Percentiles rank a stretch among this genome's conserved stretches.
Evolutionary conservation across 192 early-diverging fungal species (phyloP).

Genomic region (Cladochytrium replicatum): DNA sequence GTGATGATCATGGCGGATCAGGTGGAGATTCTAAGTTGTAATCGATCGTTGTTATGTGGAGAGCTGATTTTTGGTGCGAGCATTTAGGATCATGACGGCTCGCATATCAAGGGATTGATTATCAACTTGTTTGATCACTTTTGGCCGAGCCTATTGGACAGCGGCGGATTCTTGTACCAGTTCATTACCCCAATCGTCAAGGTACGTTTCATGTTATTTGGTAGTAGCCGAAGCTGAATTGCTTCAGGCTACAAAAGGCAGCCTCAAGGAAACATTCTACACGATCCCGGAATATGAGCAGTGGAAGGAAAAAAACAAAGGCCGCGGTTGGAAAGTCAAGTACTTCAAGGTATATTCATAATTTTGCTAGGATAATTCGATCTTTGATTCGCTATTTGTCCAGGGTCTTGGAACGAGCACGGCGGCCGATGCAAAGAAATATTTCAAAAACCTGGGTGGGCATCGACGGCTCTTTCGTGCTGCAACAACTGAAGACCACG

Average conservation of each 20-base stretch:
- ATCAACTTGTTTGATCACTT: conserved; percentile 84
- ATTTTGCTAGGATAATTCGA: not conserved
- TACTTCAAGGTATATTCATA: conserved; percentile 60
- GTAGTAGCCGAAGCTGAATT: conserved; percentile 7
- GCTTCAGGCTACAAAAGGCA: conserved; percentile 39
- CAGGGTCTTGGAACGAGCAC: conserved; percentile 76
- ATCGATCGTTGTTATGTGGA: not conserved
- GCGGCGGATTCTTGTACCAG: conserved; percentile 71
- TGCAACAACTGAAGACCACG: conserved; percentile 45
- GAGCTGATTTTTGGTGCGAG: not conserved
- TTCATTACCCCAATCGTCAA: conserved; percentile 88
- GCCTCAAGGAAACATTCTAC: conserved; percentile 55
- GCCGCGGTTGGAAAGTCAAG: conserved; percentile 67
- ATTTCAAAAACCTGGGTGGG: conserved; percentile 59
- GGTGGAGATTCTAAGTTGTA: conserved; percentile 3
- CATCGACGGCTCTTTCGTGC: conserved; percentile 65
- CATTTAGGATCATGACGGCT: conserved; percentile 75
- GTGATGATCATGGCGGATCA: conserved; percentile 94
- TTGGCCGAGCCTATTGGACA: conserved; percentile 71
- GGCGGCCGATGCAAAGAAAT: conserved; percentile 67
- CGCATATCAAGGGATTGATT: conserved; percentile 85
- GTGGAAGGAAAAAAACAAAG: conserved; percentile 56
- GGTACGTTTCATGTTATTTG: conserved; percentile 24
- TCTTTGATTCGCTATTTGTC: not conserved
- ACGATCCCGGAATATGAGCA: conserved; percentile 75